Conservation (phyloP, 345 rosid species). For the Camelina laxa region DNA sequence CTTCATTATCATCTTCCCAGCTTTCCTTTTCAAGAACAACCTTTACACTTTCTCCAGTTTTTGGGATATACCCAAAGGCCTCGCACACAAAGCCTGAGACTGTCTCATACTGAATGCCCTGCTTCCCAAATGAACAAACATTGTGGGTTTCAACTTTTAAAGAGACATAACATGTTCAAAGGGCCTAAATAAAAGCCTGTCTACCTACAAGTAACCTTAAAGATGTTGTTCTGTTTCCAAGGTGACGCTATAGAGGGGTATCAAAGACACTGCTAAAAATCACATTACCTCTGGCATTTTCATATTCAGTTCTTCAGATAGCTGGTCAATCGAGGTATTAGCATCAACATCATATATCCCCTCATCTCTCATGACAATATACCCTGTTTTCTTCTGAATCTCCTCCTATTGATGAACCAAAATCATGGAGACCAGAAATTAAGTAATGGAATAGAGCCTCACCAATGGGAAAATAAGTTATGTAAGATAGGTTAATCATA, state of each 20-base stretch:
- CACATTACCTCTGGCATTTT: slow-evolving; percentile 93
- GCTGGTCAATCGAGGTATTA: slow-evolving; percentile 94
- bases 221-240: slow-evolving; percentile 22
- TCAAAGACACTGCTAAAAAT: slow-evolving; percentile 7
- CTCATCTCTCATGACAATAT: slow-evolving; percentile 94
- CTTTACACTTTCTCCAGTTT: slow-evolving; percentile 88
- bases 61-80: slow-evolving; percentile 96
- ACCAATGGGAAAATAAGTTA: not conserved
- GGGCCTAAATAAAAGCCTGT: slow-evolving; percentile 3
- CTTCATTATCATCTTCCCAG: slow-evolving; percentile 70
- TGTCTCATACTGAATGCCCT: slow-evolving; percentile 98
- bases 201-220: slow-evolving; percentile 19
- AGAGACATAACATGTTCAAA: slow-evolving; percentile 15
- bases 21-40: slow-evolving; percentile 81
- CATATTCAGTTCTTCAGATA: slow-evolving; percentile 88
- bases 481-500: slow-evolving; percentile 6
- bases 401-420: slow-evolving; percentile 68
- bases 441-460: slow-evolving; percentile 22
- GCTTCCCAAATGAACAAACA: slow-evolving; percentile 37
- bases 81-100: slow-evolving; percentile 97
- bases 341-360: slow-evolving; percentile 97
- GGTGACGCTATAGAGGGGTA: slow-evolving; percentile 20
- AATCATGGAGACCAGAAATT: slow-evolving; percentile 20
- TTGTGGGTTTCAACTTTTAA: not conserved
- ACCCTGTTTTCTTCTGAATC: slow-evolving; percentile 98